Evolutionary conservation across 1,139 yeast species (phyloP), one percentile per base, ranked within the genome.

Genomic region (Kodamaea arcana): DNA sequence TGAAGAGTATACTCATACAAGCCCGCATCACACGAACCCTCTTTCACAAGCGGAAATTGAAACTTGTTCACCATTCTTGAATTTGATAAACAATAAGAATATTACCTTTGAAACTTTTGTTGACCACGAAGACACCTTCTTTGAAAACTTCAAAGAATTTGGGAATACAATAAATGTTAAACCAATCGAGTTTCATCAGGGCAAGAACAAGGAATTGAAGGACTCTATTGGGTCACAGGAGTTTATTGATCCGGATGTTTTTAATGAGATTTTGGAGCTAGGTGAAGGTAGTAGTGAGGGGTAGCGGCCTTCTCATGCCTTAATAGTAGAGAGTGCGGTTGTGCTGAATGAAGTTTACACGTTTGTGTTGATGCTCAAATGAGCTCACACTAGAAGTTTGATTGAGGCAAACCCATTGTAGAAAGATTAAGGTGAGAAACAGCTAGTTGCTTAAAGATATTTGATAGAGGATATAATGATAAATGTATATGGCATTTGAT

Each of bases 11-110:
- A 28, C 14, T 23, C 26, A 15, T 60, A n/a, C n/a, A n/a, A n/a
- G n/a, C n/a, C n/a, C n/a, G n/a, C n/a, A n/a, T n/a, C n/a, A n/a
- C n/a, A 65, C 41, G 15, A 46, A 44, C 33, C 80, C 83, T 1
- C 54, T 80, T 26, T 69, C 83, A 0, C 75, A 75, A 41, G 75
- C 78, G 26, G 88, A 81, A 50, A 72, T 82, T 37, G 86, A 81
- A 44, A 76, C 87, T 0, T 75, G 83, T 45, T 60, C 65, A 15
- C 82, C 84, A 1, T 77, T 66, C 44, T 62, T 72, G 21, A 72
- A 72, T 33, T 51, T 76, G 26, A 69, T 75, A 43, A 69, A 66
- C 33, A 69, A 68, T 43, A 48, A 51, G 24, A 60, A 62, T 34
- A 54, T 66, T 17, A 54, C 54, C 29, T 59, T 67, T 41, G 57